Evolutionary conservation across 305 asterid species (phyloP).

Genomic region (Rubia balearica): DNA sequence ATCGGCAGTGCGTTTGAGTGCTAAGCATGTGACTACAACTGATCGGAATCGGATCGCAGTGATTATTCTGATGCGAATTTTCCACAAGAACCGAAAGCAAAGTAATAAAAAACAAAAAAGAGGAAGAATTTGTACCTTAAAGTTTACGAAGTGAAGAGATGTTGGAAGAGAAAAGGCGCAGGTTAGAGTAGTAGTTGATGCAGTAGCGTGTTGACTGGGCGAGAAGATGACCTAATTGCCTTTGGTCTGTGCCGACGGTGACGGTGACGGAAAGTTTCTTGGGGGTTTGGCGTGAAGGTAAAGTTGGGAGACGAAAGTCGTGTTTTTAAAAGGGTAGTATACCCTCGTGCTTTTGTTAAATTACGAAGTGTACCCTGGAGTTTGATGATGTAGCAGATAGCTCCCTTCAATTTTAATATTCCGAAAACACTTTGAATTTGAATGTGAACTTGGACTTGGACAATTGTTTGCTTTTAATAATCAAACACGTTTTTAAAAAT

Average conservation of each 20-base stretch:
- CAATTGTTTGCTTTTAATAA: no score
- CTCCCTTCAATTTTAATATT: background rate
- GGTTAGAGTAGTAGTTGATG: background rate
- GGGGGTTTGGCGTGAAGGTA: background rate
- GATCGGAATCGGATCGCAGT: slow-evolving; percentile 11
- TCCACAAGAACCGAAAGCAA: background rate
- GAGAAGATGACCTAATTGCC: slow-evolving; percentile 5
- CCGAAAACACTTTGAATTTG: no score
- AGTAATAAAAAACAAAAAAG: background rate
- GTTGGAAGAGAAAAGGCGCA: background rate
- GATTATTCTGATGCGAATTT: background rate
- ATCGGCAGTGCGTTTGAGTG: background rate
- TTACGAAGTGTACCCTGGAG: background rate
- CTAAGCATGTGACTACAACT: background rate
- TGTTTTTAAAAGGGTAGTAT: background rate
- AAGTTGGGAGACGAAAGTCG: background rate
- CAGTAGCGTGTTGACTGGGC: slow-evolving; percentile 9
- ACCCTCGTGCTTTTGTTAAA: background rate
- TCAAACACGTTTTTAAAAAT: no score
- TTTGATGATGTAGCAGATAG: background rate
- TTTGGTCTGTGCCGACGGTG: slow-evolving; percentile 3
- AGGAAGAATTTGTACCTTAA: background rate
- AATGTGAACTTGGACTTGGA: no score
- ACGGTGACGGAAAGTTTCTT: slow-evolving; percentile 3
- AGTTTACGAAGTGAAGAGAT: background rate